These are phyloP conservation scores for Erythrobasidium hasegawianum DNA, from an alignment of 1,284 basidiomycete genomes.

Conservation along the genomic window DNA sequence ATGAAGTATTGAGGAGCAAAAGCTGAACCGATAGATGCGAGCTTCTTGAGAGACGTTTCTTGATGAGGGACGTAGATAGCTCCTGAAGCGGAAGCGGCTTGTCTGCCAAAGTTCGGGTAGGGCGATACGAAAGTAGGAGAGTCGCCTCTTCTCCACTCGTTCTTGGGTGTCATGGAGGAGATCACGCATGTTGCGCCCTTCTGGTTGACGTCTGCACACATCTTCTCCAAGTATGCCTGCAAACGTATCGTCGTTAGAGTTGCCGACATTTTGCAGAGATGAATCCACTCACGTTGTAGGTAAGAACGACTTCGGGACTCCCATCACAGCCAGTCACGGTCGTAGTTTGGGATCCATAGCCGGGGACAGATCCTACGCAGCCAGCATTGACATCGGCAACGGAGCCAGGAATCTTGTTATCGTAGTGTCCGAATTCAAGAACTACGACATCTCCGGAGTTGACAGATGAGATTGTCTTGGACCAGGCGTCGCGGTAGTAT, in stretches of 20 bases:
- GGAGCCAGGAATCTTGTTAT: conserved; percentile 8
- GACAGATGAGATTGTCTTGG: conserved; percentile 13
- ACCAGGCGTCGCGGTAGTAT: conserved; percentile 17
- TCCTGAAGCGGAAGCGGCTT: conserved; percentile 23
- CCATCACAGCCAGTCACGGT: conserved; percentile 28
- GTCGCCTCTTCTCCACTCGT: conserved; percentile 23
- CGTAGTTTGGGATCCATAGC: conserved; percentile 5
- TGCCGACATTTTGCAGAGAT: not conserved
- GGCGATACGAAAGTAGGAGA: conserved; percentile 15
- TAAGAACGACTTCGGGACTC: conserved; percentile 14
- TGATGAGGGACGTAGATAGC: conserved; percentile 24
- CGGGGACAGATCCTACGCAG: conserved; percentile 16
- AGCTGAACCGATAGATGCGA: conserved; percentile 1
- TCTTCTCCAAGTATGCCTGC: conserved; percentile 21
- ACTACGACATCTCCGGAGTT: conserved; percentile 29
- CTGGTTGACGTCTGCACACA: conserved; percentile 24
- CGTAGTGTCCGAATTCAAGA: conserved; percentile 25
- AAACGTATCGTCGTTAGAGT: not conserved
- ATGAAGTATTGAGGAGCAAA: conserved; percentile 25
- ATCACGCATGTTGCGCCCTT: conserved; percentile 30
- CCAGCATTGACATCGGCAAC: conserved; percentile 24
- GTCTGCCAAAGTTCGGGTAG: conserved; percentile 5
- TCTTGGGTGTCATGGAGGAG: conserved; percentile 30
- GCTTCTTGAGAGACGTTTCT: conserved; percentile 18
- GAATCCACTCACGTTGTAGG: conserved; percentile 8